Base-by-base conservation (phyloP, 805 yeast genomes). In the Candida loeiensis region DNA sequence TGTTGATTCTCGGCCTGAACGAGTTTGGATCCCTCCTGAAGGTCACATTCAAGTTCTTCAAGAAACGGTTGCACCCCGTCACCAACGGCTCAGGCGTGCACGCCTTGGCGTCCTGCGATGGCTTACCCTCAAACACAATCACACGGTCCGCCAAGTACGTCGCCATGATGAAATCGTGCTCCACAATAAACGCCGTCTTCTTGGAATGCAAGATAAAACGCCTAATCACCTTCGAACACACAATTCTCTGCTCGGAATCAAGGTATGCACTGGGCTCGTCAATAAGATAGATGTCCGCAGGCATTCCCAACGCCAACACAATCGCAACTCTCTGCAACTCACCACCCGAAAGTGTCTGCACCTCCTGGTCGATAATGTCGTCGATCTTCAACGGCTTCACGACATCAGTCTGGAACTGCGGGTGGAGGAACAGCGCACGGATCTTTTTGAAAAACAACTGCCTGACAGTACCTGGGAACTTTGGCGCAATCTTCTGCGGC, bases 161-260 rank as follows among this genome's bases (percentile, higher is more conserved):
- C 50, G 99, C 98, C 99, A 93, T 93, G 74, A 93, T 93, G 79
- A 93, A 93, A 79, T 93, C 99, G 81, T 93, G 99, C 82, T 93
- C 99, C 44, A 93, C 99, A 56, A 93, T 76, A 65, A 93, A 93
- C n/a, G 99, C 99, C 34, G 98, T 91, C 77, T 91, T 93, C 76
- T 91, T 90, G 54, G 96, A 80, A 63, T 93, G 99, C 63, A 93
- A 73, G 58, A 93, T 86, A 61, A 89, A 93, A 69, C 96, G 84
- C 79, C 96, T 85, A 56, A 93, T 93, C 53, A 93, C 99, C 75
- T 93, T 93, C 39, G 99, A 86, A 76, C 99, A 93, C 53, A 93
- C 85, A 59, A 93, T 89, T 87, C 99, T 97, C 72, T 93, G 99
- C 71, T 93, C 99, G 45, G 98, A 91, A 72, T 93, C 99, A 65